phyloP scores from a whole-genome alignment of 192 early-diverging fungal species.

The Obelidium mucronatum region DNA sequence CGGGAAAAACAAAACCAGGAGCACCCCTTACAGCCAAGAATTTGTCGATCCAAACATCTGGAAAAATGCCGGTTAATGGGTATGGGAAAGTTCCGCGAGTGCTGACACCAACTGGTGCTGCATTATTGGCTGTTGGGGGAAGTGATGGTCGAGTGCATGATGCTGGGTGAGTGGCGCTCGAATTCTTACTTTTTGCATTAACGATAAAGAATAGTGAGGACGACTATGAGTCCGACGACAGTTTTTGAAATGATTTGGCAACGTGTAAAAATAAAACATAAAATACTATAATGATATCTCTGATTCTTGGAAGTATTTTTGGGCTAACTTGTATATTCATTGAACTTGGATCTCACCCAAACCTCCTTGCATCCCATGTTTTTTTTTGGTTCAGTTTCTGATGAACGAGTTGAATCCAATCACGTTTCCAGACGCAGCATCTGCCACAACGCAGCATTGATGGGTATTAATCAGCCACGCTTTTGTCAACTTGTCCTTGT shows the following conservation, averaged over 20 bases:
- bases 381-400: constrained; percentile 10
- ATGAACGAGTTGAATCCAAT: constrained; percentile 27
- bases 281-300: no score
- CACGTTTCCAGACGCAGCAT: constrained; percentile 2
- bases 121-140: not conserved
- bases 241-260: not conserved
- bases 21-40: not conserved
- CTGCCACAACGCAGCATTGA: constrained; percentile 5
- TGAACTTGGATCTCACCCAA: no score
- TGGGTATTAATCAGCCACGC: constrained; percentile 8
- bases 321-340: no score
- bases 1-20: constrained; percentile 33
- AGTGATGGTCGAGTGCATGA: not conserved
- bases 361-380: no score
- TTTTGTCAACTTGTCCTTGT: not conserved
- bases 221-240: constrained; percentile 1
- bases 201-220: not conserved
- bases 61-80: constrained; percentile 18
- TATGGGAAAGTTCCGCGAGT: constrained; percentile 32
- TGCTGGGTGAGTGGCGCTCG: not conserved
- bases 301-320: no score
- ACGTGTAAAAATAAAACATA: constrained; percentile 2
- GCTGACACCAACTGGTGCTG: not conserved
- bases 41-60: not conserved
- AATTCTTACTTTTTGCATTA: not conserved